Evolutionary conservation across 352 stramenopile species (phyloP).

Genomic region (Globisporangium rhizosaccharum): DNA sequence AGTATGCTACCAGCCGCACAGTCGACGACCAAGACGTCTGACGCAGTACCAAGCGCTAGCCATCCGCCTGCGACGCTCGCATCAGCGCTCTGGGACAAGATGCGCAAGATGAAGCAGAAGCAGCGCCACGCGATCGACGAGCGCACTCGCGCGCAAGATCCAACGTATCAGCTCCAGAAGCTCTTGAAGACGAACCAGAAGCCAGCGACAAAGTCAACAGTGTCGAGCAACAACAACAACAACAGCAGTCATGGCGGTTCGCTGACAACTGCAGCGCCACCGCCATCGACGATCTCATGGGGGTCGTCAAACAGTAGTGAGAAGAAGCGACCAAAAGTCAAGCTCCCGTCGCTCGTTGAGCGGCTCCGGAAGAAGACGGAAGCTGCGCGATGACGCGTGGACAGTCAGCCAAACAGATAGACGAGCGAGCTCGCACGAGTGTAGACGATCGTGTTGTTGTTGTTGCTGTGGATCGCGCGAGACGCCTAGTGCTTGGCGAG

Average conservation of each 20-base stretch:
- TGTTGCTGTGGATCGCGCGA: background rate
- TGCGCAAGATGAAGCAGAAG: constrained; percentile 46
- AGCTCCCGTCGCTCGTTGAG: constrained; percentile 69
- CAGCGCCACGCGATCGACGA: constrained; percentile 33
- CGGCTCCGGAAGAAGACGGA: constrained; percentile 62
- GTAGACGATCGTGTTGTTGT: background rate
- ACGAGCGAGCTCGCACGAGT: background rate
- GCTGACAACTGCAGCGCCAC: constrained; percentile 8
- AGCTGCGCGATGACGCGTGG: constrained; percentile 23
- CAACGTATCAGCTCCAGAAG: constrained; percentile 52
- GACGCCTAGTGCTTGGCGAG: constrained; percentile 36
- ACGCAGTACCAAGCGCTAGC: background rate
- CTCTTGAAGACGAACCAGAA: constrained; percentile 27
- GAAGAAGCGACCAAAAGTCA: constrained; percentile 65
- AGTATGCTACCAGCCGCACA: background rate
- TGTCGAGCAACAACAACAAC: constrained; percentile 15
- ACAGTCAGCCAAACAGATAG: background rate
- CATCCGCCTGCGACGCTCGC: constrained; percentile 30
- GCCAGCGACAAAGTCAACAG: background rate
- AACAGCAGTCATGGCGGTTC: background rate
- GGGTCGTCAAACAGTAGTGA: constrained; percentile 21
- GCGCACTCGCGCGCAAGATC: constrained; percentile 35
- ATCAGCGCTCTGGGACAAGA: constrained; percentile 57
- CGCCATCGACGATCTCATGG: constrained; percentile 30
- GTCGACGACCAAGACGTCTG: background rate